These are phyloP conservation scores for Pulveroboletus frians DNA, from an alignment of 768 basidiomycete genomes.

Conservation along the genomic window DNA sequence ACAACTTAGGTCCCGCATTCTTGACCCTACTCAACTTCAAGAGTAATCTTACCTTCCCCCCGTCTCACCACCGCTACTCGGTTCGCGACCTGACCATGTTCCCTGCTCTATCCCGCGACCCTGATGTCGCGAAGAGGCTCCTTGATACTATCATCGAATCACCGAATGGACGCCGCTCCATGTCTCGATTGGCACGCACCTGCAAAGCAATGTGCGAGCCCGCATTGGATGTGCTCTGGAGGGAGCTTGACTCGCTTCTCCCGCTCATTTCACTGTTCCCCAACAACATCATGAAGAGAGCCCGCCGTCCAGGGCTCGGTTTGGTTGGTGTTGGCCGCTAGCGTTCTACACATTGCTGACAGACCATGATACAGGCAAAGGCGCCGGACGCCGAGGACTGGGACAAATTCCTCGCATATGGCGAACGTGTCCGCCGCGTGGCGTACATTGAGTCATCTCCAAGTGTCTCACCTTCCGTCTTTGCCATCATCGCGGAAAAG, in stretches of 20 bases:
- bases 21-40: conserved; percentile 28
- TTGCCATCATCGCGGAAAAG: conserved; percentile 60
- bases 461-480: conserved; percentile 59
- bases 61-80: conserved; percentile 38
- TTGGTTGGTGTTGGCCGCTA: conserved; percentile 46
- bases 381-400: conserved; percentile 66
- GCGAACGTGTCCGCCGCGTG: conserved; percentile 61
- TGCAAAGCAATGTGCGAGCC: conserved; percentile 72
- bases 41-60: conserved; percentile 23
- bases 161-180: conserved; percentile 59
- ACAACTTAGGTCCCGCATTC: conserved; percentile 32
- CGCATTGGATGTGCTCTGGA: conserved; percentile 68
- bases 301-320: conserved; percentile 68
- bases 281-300: conserved; percentile 58
- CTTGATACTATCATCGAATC: conserved; percentile 50
- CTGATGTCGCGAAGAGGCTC: conserved; percentile 49
- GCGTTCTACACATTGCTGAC: conserved; percentile 5
- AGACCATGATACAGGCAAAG: conserved; percentile 40
- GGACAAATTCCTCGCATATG: conserved; percentile 60
- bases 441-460: conserved; percentile 65
- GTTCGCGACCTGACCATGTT: conserved; percentile 49
- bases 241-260: conserved; percentile 68
- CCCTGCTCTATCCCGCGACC: conserved; percentile 56
- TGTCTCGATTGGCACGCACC: conserved; percentile 70
- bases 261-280: conserved; percentile 74